Conservation (phyloP, 495 filamentous ascomycete species). For the Penicillium antarcticum region DNA sequence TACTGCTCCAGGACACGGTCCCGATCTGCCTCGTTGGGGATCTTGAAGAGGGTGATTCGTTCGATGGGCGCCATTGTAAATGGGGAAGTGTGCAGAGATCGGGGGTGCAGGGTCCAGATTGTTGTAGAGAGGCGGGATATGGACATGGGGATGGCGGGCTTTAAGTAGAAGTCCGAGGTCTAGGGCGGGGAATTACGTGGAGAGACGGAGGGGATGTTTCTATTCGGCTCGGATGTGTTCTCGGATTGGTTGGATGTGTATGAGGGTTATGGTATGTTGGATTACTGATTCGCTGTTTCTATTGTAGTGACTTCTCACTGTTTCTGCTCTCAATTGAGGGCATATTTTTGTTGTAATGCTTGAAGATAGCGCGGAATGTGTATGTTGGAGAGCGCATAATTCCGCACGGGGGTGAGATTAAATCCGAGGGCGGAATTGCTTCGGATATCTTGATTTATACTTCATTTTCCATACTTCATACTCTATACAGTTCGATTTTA, state of each 20-base stretch:
- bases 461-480: too few relatives aligned
- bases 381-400: neutral
- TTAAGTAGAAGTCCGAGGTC: constrained; percentile 1
- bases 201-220: neutral
- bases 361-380: neutral
- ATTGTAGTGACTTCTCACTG: neutral
- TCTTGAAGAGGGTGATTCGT: constrained; percentile 59
- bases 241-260: neutral
- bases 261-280: neutral
- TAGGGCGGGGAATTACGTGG: neutral
- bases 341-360: neutral
- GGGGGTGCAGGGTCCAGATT: neutral
- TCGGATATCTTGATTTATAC: too few relatives aligned
- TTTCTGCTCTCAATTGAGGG: neutral
- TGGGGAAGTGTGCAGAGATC: neutral
- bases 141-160: neutral
- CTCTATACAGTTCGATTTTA: too few relatives aligned
- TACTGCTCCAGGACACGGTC: constrained; percentile 46
- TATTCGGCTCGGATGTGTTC: neutral
- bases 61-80: constrained; percentile 45
- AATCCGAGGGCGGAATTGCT: constrained; percentile 1
- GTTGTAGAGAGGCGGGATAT: neutral
- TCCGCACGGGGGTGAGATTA: constrained; percentile 1
- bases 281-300: neutral
- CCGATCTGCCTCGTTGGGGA: constrained; percentile 47